phyloP scores from a whole-genome alignment of 2,329 filamentous ascomycete species.

The Cadophora gregata region DNA sequence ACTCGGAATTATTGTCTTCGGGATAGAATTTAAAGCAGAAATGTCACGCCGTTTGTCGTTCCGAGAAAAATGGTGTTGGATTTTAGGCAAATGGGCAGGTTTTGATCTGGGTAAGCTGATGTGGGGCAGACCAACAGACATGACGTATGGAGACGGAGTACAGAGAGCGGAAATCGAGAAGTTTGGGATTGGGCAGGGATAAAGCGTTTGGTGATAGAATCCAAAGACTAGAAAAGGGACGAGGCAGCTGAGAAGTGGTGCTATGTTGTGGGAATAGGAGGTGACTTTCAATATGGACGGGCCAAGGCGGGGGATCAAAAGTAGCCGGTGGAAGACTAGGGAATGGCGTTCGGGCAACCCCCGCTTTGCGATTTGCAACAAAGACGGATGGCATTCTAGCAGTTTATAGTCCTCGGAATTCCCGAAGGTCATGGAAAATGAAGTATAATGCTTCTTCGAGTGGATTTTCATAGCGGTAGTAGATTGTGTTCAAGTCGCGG shows the following conservation, averaged over 20 bases:
- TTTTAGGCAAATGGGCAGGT: background rate
- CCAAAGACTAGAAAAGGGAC: background rate
- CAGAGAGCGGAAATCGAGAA: background rate
- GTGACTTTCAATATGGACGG: background rate
- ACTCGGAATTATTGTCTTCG: background rate
- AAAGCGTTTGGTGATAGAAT: background rate
- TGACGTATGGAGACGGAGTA: too few species aligned
- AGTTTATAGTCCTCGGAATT: background rate
- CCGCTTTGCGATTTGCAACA: slow-evolving; percentile 28
- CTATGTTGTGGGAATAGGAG: background rate
- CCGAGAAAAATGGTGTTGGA: background rate
- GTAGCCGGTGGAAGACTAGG: background rate
- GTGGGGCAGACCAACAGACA: too few species aligned
- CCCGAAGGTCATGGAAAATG: background rate
- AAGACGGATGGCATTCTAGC: background rate
- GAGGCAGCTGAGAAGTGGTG: background rate
- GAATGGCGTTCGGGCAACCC: slow-evolving; percentile 22
- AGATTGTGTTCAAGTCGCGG: too few species aligned
- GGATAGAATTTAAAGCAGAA: background rate
- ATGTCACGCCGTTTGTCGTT: background rate
- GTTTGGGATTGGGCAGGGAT: background rate
- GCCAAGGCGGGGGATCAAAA: background rate
- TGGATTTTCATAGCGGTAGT: too few species aligned
- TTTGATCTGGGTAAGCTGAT: background rate
- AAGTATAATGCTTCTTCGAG: too few species aligned